Evolutionary conservation across 2,329 filamentous ascomycete species (phyloP).

Genomic region (Hypomyces perniciosus): DNA sequence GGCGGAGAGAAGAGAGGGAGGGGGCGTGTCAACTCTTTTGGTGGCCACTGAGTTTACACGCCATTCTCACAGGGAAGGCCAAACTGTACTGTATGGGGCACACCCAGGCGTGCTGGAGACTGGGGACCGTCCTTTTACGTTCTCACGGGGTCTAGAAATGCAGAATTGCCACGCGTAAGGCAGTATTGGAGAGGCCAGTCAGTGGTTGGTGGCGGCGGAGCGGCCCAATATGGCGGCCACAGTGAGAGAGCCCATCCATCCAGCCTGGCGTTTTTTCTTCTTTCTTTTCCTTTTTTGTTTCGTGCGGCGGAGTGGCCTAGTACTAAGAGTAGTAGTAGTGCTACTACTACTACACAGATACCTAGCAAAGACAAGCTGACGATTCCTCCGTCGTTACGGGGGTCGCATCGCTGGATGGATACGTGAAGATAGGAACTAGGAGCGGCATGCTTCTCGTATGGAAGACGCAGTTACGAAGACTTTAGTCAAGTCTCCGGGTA

Average conservation of each 20-base stretch:
- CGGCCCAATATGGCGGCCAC: slow-evolving; percentile 1
- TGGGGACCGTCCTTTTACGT: too few relatives aligned
- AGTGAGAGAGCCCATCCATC: too few relatives aligned
- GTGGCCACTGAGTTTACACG: background rate
- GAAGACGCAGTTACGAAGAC: background rate
- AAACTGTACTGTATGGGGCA: background rate
- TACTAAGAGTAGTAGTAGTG: too few relatives aligned
- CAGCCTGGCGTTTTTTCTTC: too few relatives aligned
- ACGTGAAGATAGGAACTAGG: background rate
- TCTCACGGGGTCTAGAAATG: background rate
- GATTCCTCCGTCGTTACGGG: background rate
- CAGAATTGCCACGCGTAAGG: background rate
- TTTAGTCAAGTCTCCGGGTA: too few relatives aligned
- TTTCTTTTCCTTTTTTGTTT: too few relatives aligned
- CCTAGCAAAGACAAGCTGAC: background rate
- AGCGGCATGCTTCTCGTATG: background rate
- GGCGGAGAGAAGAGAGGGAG: background rate
- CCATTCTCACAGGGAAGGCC: background rate
- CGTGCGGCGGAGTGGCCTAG: slow-evolving; percentile 6
- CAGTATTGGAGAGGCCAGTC: background rate
- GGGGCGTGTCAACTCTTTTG: background rate
- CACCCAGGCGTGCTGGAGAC: background rate
- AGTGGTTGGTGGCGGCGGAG: slow-evolving; percentile 4
- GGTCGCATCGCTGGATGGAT: background rate
- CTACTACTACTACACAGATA: background rate